phyloP scores from a whole-genome alignment of 139 green algal species.

The Closterium sp. region DNA sequence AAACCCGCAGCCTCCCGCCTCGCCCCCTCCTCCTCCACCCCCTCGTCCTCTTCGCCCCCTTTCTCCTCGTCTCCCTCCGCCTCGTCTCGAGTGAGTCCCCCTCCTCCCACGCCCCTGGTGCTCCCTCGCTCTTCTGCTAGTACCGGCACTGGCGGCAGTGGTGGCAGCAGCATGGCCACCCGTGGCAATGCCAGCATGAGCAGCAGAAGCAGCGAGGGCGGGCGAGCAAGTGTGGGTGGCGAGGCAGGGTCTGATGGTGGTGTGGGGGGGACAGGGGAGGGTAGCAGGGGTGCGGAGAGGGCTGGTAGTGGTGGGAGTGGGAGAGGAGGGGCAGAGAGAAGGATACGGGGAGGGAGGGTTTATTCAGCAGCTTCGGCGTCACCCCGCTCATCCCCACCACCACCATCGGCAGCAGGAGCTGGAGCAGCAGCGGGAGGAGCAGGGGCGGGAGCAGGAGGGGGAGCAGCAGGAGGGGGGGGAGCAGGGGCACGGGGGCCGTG shows the following conservation, averaged over 20 bases:
- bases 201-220: neutral
- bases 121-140: neutral
- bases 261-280: neutral
- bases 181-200: neutral
- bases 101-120: neutral
- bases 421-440: neutral
- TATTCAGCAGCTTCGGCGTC: too few relatives aligned
- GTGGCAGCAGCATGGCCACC: neutral
- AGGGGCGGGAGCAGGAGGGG: neutral
- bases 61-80: neutral
- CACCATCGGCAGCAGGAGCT: neutral
- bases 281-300: neutral
- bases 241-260: neutral
- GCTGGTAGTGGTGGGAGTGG: neutral
- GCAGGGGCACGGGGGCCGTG: neutral
- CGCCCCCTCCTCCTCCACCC: neutral
- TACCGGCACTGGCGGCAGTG: neutral
- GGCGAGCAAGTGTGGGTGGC: neutral
- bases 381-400: too few relatives aligned
- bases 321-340: neutral
- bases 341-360: too few relatives aligned
- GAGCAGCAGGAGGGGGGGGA: neutral
- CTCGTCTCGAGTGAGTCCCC: neutral
- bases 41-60: neutral
- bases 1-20: neutral